A percentile compares a stretch with the other conserved stretches of the same genome.
Conservation (phyloP, 1,284 basidiomycete species). For the Vanrija sp. region DNA sequence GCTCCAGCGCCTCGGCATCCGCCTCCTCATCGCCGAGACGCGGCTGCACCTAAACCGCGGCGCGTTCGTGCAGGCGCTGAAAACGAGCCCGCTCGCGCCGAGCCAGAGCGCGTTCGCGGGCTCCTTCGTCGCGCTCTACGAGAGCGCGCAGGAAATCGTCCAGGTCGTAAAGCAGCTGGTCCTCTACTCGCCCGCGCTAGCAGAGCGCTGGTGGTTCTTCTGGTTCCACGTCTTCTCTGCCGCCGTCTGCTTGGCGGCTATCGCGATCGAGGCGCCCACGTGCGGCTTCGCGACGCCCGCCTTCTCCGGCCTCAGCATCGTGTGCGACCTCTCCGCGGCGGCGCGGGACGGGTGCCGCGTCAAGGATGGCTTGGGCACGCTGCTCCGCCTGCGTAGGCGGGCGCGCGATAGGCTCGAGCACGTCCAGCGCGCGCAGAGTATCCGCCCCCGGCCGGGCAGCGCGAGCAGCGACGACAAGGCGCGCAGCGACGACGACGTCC, state of each 20-base stretch:
- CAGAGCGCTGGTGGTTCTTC: slow-evolving; percentile 42
- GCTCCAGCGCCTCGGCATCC: slow-evolving; percentile 41
- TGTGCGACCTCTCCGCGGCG: slow-evolving; percentile 43
- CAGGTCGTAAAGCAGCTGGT: slow-evolving; percentile 41
- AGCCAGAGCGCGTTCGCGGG: slow-evolving; percentile 24
- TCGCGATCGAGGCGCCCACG: slow-evolving; percentile 41
- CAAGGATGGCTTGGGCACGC: slow-evolving; percentile 40
- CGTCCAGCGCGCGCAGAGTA: background rate
- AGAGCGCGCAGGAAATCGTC: slow-evolving; percentile 43
- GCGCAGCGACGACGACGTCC: slow-evolving; percentile 3
- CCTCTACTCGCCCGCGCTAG: slow-evolving; percentile 41
- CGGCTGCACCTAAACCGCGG: slow-evolving; percentile 43
- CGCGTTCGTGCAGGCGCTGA: slow-evolving; percentile 37
- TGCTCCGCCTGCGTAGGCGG: slow-evolving; percentile 36
- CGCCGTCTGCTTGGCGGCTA: slow-evolving; percentile 44
- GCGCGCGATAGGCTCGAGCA: slow-evolving; percentile 31
- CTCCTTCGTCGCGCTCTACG: slow-evolving; percentile 39
- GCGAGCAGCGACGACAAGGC: background rate
- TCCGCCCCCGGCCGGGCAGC: background rate
- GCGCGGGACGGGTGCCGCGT: slow-evolving; percentile 43
- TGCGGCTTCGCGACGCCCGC: slow-evolving; percentile 46
- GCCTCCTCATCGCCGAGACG: slow-evolving; percentile 38
- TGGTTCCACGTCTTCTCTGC: slow-evolving; percentile 46
- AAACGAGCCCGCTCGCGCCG: slow-evolving; percentile 32
- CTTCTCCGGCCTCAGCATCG: slow-evolving; percentile 38